phyloP scores from a whole-genome alignment of 176 grass and related monocot genomes.

The Tuctoria greenei region DNA sequence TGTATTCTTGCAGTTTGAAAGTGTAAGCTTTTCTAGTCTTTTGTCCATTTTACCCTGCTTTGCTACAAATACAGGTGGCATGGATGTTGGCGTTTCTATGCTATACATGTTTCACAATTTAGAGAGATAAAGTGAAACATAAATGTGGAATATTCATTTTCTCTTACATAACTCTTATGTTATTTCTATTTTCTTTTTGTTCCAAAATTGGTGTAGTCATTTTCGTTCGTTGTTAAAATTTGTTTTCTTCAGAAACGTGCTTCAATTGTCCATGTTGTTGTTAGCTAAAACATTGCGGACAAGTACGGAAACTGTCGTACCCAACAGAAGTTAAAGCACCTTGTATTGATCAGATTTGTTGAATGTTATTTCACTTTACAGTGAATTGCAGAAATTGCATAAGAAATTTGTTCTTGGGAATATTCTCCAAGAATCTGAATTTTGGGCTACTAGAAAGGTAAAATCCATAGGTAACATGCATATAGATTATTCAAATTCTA shows the following conservation, averaged over 20 bases:
- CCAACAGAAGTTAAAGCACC: not conserved
- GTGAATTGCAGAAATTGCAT: slow-evolving; percentile 91
- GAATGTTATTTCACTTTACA: slow-evolving; percentile 38
- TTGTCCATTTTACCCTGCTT: not conserved
- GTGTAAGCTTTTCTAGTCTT: not conserved
- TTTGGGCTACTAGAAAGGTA: slow-evolving; percentile 98
- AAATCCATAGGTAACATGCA: slow-evolving; percentile 20
- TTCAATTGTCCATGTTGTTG: not conserved
- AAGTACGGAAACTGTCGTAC: not conserved
- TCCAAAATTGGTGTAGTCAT: not conserved
- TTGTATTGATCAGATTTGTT: slow-evolving; percentile 18
- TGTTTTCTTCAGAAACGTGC: slow-evolving; percentile 9
- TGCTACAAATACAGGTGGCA: slow-evolving; percentile 10
- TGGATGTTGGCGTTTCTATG: not conserved
- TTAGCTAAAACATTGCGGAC: not conserved
- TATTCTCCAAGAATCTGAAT: slow-evolving; percentile 83
- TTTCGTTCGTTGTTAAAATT: not conserved
- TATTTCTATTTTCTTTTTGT: not conserved
- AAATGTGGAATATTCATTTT: not conserved
- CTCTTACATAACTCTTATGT: slow-evolving; percentile 1
- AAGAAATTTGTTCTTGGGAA: slow-evolving; percentile 88
- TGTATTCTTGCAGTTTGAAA: not conserved
- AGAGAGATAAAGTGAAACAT: too few species aligned
- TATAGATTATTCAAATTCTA: slow-evolving; percentile 20
- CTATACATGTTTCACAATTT: not conserved